These are phyloP conservation scores for Fusarium succisae DNA, from an alignment of 2,329 filamentous ascomycete genomes.

Conservation along the genomic window DNA sequence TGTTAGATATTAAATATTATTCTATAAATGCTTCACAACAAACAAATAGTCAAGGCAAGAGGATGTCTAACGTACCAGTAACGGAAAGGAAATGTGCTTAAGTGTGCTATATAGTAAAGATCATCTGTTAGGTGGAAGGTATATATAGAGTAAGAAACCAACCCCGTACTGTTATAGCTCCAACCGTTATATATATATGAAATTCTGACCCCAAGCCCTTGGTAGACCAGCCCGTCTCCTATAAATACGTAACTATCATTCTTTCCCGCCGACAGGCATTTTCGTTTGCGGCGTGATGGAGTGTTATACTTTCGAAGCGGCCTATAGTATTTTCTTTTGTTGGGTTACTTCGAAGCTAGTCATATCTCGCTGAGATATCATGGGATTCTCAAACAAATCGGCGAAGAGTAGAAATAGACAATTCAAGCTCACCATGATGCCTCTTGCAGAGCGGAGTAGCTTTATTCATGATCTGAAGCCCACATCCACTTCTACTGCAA, in stretches of 20 bases:
- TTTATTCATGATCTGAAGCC: background rate
- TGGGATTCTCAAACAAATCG: background rate
- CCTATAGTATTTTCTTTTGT: background rate
- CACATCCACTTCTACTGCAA: background rate
- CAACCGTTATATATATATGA: background rate
- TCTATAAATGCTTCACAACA: background rate
- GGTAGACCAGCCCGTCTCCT: no score
- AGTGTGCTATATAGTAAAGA: background rate
- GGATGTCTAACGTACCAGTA: background rate
- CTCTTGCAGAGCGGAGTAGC: background rate
- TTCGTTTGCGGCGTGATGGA: fast-evolving
- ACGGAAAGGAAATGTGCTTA: background rate
- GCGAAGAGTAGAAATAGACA: background rate
- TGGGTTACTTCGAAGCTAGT: no score
- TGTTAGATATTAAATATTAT: no score
- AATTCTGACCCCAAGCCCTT: background rate
- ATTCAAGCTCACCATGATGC: background rate
- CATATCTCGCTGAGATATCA: background rate
- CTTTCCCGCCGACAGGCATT: background rate
- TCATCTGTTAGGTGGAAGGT: background rate
- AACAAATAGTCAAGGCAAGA: background rate
- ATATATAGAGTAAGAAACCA: background rate
- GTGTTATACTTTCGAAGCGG: background rate
- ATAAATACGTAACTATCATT: background rate
- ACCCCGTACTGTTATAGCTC: no score